Base-by-base conservation (phyloP, 257 asterid genomes). In the Solanum chaucha region DNA sequence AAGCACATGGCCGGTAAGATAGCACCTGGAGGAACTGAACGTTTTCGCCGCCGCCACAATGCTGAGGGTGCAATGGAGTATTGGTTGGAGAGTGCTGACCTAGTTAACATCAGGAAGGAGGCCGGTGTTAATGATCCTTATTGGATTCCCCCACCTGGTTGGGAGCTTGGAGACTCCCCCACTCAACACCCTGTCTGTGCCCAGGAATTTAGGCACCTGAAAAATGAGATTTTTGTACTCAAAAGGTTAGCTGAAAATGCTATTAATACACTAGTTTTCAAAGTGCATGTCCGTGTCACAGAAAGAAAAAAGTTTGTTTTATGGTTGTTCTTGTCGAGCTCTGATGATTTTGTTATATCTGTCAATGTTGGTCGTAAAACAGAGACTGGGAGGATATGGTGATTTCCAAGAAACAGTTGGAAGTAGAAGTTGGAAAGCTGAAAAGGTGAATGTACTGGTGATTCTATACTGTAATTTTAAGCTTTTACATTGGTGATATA, bases 61-160 rank as follows among this genome's bases (percentile, higher is more conserved):
- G 96, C 98, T 5, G 98, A 95, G 32, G 99, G 99, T 38, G 98
- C 98, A 51, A 97, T 97, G 99, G 98, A 97, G 93, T 97, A 97
- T 89, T 97, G 99, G 99, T 84, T 97, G 91, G 99, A 97, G 90
- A 91, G 90, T 92, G 97, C 99, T 89, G 93, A 94, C 84, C 95
- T 97, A 77, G 95, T 94, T 40, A 88, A 90, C 85, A 87, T 95
- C 40, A 92, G 99, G 87, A 94, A 77, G 86, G 93, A 93, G 41
- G 99, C 99, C 78, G 99, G 98, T 75, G 96, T 96, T 2, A 73
- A 87, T 82, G 98, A 97, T 87, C 98, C 99, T 85, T 97, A 88
- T 86, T 97, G 99, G 99, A 90, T 93, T 72, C 99, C 99, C 71
- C 99, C 99, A 12, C 96, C 94, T 87, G 99, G 99, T 83, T 97